Conservation (phyloP, 129 eudicot genomes). For the Gnaphalium uliginosum region DNA sequence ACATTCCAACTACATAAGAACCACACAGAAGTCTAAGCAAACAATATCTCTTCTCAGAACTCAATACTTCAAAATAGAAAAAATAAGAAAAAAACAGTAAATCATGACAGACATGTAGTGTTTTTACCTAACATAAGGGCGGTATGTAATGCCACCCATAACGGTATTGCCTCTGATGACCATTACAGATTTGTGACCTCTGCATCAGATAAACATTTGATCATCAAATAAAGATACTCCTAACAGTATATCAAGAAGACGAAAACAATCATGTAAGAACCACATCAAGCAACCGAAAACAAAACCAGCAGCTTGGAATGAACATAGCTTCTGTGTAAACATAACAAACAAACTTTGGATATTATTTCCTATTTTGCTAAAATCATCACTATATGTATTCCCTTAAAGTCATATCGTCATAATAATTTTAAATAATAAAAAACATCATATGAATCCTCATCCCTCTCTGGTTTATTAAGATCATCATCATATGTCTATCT, state of each 20-base stretch:
- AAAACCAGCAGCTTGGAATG: conserved; percentile 18
- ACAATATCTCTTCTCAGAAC: conserved; percentile 3
- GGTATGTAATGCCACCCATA: conserved; percentile 97
- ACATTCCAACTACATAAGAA: neutral
- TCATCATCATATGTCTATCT: neutral
- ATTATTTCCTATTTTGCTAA: neutral
- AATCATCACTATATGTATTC: conserved; percentile 1
- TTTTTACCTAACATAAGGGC: conserved; percentile 80
- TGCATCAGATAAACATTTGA: conserved; percentile 36
- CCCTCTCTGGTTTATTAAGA: conserved; percentile 2
- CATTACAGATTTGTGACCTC: conserved; percentile 96
- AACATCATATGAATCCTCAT: neutral
- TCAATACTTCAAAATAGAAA: neutral
- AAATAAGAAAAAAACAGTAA: neutral
- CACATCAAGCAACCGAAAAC: conserved; percentile 1
- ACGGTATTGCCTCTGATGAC: conserved; percentile 71
- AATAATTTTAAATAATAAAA: neutral
- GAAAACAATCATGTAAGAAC: conserved; percentile 23
- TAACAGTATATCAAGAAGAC: neutral
- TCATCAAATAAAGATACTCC: conserved; percentile 5
- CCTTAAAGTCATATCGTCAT: neutral
- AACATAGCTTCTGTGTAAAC: conserved; percentile 7
- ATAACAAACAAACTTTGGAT: conserved; percentile 10
- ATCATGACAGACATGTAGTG: conserved; percentile 11
- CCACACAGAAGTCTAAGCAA: neutral